Base-by-base conservation (phyloP, 1,139 yeast species). In the Zygosaccharomyces pseudobailii region DNA sequence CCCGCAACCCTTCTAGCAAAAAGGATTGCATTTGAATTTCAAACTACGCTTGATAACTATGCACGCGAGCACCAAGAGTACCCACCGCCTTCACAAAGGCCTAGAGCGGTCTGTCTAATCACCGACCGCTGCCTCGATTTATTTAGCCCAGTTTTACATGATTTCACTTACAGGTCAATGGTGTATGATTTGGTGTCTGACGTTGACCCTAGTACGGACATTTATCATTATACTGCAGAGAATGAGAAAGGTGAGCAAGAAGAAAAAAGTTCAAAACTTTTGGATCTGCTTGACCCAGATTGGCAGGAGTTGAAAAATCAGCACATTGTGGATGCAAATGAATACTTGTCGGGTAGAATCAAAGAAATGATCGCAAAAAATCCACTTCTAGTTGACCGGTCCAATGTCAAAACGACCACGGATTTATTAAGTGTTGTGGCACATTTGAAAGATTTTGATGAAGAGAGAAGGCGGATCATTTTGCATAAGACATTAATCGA, bases 131-230 rank as follows among this genome's bases (percentile, higher is more conserved):
- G 95, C 0, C 65, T 89, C 63, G 98, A 94, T 65, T 72, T 86
- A 48, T 79, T 79, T 60, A 87, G 95, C 3, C 96, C 97, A 0
- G 65, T 94, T 42, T 68, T 90, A 46, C 98, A 92, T 66, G 96
- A 89, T 63, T 88, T 90, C 67, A 80, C 85, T n/a, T 94, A 89
- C 66, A 96, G 92, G 66, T 92, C 97, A 5, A 84, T 90, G 87
- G 86, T 92, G 13, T 83, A 84, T 71, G 98, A 92, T 65, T 67
- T 67, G 8, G 60, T 61, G 3, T 53, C 56, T 3, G 80, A 77
- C 55, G 53, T 65, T 23, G 77, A 79, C 24, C 69, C 72, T n/a
- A 71, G 69, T 45, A 71, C 71, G 22, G 74, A 71, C 54, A 63
- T 64, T n/a, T 87, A 81, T 64, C 72, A 67, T 36, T 89, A 85